Base-by-base conservation (phyloP, 2,329 filamentous ascomycete genomes). In the Setomelanomma holmii region DNA sequence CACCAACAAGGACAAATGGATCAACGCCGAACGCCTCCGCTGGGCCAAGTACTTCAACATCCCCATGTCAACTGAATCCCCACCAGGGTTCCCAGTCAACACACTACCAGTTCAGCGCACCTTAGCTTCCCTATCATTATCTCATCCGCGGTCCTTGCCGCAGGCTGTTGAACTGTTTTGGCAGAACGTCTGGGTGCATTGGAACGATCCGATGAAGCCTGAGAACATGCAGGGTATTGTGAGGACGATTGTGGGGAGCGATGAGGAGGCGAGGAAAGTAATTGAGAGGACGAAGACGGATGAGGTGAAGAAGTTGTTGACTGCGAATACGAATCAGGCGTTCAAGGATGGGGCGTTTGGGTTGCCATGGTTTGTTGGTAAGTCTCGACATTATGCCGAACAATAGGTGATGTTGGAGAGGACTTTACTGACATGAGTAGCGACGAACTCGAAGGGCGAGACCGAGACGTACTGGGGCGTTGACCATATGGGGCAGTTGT, bases 1-100 rank as follows among this genome's bases (percentile, higher is more conserved):
- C 34, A 36, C 34, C 85, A 84, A 87, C 73, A 87, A 87, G 71
- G 80, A 79, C 64, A 76, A 79, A 70, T 88, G 81, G 80, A 83
- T 85, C 52, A 67, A 76, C 30, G 47, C 52, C 11, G 83, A 87
- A 60, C 82, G 85, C 14, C 39, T 70, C 17, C 82, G 84, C 51
- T 86, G 82, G 82, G 74, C 82, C 1, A 71, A 72, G 8, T 71
- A 75, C 51, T 84, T 86, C 73, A 74, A 79, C 30, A 76, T 87
- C 39, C 84, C 85, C 11, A 81, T 86, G 43, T 61, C 69, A 0
- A 60, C 74, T 1, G 48, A 57, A 0, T 55, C 69, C 5, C 84
- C 84, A 1, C 70, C 78, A 1, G 78, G 78, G 0, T 87, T 86
- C 60, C 84, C 84, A 0, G 75, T 78, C 21, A 69, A 78, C 36